These are phyloP conservation scores for Geranium incanum DNA, from an alignment of 441 rosid genomes.

Conservation along the genomic window DNA sequence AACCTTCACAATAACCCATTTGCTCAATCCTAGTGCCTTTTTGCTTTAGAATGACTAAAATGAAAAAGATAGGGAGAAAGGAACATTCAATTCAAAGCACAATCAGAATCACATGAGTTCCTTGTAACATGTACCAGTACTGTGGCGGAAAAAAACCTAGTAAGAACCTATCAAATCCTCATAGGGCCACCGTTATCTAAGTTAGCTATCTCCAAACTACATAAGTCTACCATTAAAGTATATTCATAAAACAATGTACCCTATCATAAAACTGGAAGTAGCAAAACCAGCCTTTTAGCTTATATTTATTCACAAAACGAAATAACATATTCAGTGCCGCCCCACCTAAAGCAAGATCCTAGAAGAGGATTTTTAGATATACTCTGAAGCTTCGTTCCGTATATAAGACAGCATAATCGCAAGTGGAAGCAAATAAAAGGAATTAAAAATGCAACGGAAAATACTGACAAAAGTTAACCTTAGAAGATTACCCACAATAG, in stretches of 20 bases:
- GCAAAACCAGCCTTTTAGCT: background rate
- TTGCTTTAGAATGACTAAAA: background rate
- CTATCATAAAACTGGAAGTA: background rate
- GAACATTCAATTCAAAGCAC: background rate
- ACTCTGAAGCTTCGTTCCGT: background rate
- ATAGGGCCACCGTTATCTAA: background rate
- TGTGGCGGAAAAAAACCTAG: background rate
- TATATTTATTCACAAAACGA: background rate
- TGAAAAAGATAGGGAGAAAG: background rate
- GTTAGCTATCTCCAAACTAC: background rate
- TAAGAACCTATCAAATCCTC: background rate
- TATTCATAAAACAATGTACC: background rate
- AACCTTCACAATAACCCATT: background rate
- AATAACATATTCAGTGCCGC: background rate
- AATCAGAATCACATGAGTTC: background rate
- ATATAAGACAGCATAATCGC: background rate
- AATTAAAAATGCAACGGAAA: background rate
- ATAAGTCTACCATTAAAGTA: background rate
- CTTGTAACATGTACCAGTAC: background rate
- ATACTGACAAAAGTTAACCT: background rate
- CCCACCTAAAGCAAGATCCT: background rate
- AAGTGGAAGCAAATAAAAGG: background rate
- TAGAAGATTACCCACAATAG: background rate
- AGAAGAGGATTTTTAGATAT: conserved; percentile 1
- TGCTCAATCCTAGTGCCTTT: background rate